These are phyloP conservation scores for Trametes elegans DNA, from an alignment of 768 basidiomycete genomes.

Conservation along the genomic window DNA sequence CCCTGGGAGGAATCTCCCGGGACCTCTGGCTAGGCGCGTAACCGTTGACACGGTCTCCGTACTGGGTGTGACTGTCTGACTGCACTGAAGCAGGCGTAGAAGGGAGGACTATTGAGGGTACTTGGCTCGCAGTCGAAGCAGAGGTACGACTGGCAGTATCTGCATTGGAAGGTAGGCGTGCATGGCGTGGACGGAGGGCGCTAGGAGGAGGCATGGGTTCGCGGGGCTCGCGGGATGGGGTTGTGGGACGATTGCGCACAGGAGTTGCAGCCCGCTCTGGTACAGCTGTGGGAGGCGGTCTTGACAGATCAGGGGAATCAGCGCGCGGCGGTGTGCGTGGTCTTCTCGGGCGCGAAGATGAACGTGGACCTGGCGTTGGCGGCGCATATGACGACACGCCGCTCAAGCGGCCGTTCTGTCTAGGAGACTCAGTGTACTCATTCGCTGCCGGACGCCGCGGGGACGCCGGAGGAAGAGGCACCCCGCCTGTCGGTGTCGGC, in stretches of 20 bases:
- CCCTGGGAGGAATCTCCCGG: constrained; percentile 7
- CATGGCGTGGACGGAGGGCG: constrained; percentile 35
- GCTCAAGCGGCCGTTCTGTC: constrained; percentile 9
- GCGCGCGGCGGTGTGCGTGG: constrained; percentile 19
- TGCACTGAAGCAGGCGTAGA: constrained; percentile 25
- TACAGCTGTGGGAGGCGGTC: constrained; percentile 9
- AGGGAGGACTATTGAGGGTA: constrained; percentile 26
- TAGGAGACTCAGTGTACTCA: constrained; percentile 14
- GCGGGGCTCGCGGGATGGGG: constrained; percentile 26
- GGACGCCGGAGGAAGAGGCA: constrained; percentile 23
- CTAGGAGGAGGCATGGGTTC: constrained; percentile 29
- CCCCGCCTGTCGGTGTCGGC: constrained; percentile 27
- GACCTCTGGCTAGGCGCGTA: constrained; percentile 1
- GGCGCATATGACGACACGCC: constrained; percentile 10
- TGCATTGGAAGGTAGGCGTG: constrained; percentile 46
- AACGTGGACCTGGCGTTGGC: constrained; percentile 6
- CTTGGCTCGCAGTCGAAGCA: constrained; percentile 30
- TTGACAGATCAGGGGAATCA: constrained; percentile 18
- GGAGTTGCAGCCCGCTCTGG: constrained; percentile 20
- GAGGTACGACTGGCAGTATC: constrained; percentile 23
- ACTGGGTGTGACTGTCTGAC: constrained; percentile 11
- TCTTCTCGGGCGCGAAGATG: constrained; percentile 10
- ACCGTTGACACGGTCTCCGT: constrained; percentile 8
- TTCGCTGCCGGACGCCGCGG: constrained; percentile 22
- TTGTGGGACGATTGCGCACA: constrained; percentile 21